phyloP scores from a whole-genome alignment of 2,329 filamentous ascomycete genomes.

The Nigrospora oryzae region DNA sequence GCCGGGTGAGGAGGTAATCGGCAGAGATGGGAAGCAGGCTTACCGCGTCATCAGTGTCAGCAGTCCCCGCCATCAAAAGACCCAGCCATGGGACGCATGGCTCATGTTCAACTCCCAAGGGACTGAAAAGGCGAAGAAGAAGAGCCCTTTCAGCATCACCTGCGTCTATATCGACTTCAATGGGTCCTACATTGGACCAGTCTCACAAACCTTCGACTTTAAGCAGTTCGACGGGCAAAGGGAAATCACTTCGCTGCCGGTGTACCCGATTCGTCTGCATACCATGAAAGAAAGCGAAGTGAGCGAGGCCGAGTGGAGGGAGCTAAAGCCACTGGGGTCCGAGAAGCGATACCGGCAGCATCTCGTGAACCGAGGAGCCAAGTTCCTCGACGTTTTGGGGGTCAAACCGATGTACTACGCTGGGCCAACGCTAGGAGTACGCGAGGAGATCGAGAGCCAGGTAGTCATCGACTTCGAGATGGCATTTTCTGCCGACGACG shows the following conservation, averaged over 20 bases:
- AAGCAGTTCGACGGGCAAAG: slow-evolving; percentile 8
- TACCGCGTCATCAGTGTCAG: slow-evolving; percentile 12
- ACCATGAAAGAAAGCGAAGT: background rate
- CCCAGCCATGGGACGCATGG: background rate
- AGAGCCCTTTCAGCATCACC: slow-evolving; percentile 1
- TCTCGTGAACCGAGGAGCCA: slow-evolving; percentile 5
- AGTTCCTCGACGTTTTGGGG: slow-evolving; percentile 2
- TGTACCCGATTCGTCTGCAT: slow-evolving; percentile 10
- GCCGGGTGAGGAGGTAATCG: slow-evolving; percentile 9
- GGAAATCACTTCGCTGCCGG: slow-evolving; percentile 8
- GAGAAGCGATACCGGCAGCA: background rate
- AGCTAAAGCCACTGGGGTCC: background rate
- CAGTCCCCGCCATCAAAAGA: slow-evolving; percentile 1
- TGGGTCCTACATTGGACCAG: slow-evolving; percentile 11
- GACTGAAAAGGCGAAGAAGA: background rate
- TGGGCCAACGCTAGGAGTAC: slow-evolving; percentile 9
- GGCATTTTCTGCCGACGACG: slow-evolving; percentile 7
- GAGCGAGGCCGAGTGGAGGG: background rate
- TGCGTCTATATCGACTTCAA: slow-evolving; percentile 17
- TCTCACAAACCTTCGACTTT: slow-evolving; percentile 8
- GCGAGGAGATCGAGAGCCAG: slow-evolving; percentile 18
- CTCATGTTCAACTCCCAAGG: background rate
- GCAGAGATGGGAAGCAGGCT: slow-evolving; percentile 11
- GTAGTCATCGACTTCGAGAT: slow-evolving; percentile 18
- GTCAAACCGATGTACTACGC: slow-evolving; percentile 16